Base-by-base conservation (phyloP, 2,329 filamentous ascomycete species). In the Cytospora chrysosperma region DNA sequence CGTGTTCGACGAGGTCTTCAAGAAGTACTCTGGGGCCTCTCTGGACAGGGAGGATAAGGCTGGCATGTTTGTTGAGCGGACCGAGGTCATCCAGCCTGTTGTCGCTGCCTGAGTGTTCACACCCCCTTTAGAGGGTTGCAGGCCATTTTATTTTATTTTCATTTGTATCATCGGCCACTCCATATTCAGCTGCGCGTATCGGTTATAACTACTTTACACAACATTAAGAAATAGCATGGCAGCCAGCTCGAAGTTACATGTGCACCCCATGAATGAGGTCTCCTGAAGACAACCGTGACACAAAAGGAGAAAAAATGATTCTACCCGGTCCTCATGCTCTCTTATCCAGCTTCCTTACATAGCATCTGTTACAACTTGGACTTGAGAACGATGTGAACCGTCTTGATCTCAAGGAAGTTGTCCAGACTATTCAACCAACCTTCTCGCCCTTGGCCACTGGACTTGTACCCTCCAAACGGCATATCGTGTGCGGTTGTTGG, bases 401-500 rank as follows among this genome's bases (percentile, higher is more conserved):
- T 71, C 69, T 75, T 75, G 1, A 68, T 69, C 65, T 75, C 72
- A 40, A 74, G 47, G 61, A 73, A 76, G 61, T 74, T 75, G 21
- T 77, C 71, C 68, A 79, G 69, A 65, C 74, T 77, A 63, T 73
- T 67, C 49, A 76, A 37, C 40, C 70, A 65, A 0, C 75, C 75
- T 66, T 79, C 76, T 1, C 76, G 66, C 1, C 74, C 76, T 61
- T 73, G 69, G 0, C 77, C 77, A 66, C 75, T 77, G 54, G 72
- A 72, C 69, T 80, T 80, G 61, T 74, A 78, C 0, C 78, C 78
- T 10, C 78, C 78, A 68, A 80, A 79, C 0, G 77, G 76, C 70
- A 74, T 70, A 55, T 79, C 77, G 50, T 69, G 71, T 1, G 72
- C 73, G n/a, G 68, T 71, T 1, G 70, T 72, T 0, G 77, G 77